Evolutionary conservation across 139 green algal species (phyloP), one percentile per base, ranked within the genome.

Genomic region (Chara braunii): DNA sequence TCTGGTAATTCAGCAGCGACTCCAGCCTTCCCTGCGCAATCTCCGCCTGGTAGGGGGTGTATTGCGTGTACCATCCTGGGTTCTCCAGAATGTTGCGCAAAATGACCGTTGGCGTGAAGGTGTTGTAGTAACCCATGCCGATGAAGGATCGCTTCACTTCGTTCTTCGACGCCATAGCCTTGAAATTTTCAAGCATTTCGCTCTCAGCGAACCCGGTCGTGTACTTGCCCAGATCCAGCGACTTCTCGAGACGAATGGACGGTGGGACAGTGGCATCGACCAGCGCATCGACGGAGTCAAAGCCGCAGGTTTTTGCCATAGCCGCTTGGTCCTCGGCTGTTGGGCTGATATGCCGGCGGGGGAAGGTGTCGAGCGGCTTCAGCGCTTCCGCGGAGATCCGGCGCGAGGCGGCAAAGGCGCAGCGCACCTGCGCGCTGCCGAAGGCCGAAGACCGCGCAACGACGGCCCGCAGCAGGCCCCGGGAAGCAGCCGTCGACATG

Each of bases 21-120:
- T 99, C 94, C 68, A 99, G 81, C 56, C 91, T 88, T 76, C 70
- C 79, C 66, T 85, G 79, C 2, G 79, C 64, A 37, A 84, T 84
- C 55, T 85, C 79, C n/a, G 78, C 78, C 54, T 79, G 94, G 85
- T 99, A 99, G 32, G 94, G 94, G 9, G 94, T 99, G 86, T 99
- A 99, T 84, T 99, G 94, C 0, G 94, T 99, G 90, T 99, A 99
- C 94, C 94, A 99, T 11, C 94, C 94, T 5, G 94, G 94, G 82
- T 97, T 99, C 81, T 99, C 94, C 73, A 99, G 86, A 54, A 99
- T 73, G 79, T 98, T 98, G 57, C 94, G 83, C 68, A 92, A 83
- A 75, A 99, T 97, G 42, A 98, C 93, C 8, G 86, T 71, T 3
- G 94, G 93, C 26, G 91, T 50, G 72, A 92, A 80, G 1, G 90